Conservation (phyloP, 495 filamentous ascomycete species). For the Penicillium goetzii region DNA sequence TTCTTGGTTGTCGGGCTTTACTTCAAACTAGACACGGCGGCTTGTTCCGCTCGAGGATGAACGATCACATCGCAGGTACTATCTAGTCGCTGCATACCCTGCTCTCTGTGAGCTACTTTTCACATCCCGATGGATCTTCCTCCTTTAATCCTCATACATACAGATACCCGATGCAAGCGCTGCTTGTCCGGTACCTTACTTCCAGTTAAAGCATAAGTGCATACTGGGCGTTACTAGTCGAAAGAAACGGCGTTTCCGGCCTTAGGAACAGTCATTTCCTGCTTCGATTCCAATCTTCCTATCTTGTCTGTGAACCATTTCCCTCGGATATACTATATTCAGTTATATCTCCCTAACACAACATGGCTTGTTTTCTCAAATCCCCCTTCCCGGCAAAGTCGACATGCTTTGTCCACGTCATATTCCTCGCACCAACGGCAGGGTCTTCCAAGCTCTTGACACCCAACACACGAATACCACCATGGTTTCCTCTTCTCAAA, state of each 20-base stretch:
- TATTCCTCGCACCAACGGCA: background rate
- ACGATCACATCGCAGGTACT: background rate
- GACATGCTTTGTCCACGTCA: background rate
- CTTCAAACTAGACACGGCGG: background rate
- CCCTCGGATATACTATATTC: background rate
- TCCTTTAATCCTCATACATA: background rate
- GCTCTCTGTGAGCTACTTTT: too few relatives aligned
- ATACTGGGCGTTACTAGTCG: background rate
- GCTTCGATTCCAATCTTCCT: too few relatives aligned
- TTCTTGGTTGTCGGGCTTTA: background rate
- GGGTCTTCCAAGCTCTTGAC: background rate
- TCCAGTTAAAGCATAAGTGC: background rate
- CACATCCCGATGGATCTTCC: background rate
- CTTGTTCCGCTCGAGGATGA: too few relatives aligned
- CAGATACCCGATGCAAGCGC: background rate
- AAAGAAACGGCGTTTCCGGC: background rate
- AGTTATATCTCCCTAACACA: background rate
- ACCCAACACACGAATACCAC: background rate
- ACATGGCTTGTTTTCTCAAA: background rate
- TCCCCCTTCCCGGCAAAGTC: background rate
- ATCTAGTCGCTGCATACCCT: too few relatives aligned
- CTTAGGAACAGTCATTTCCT: background rate
- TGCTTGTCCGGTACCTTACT: background rate
- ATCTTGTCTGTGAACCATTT: background rate
- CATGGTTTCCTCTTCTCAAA: background rate